Evolutionary conservation across 1,284 basidiomycete genomes (phyloP).

Genomic region (Gymnopus androsaceus): DNA sequence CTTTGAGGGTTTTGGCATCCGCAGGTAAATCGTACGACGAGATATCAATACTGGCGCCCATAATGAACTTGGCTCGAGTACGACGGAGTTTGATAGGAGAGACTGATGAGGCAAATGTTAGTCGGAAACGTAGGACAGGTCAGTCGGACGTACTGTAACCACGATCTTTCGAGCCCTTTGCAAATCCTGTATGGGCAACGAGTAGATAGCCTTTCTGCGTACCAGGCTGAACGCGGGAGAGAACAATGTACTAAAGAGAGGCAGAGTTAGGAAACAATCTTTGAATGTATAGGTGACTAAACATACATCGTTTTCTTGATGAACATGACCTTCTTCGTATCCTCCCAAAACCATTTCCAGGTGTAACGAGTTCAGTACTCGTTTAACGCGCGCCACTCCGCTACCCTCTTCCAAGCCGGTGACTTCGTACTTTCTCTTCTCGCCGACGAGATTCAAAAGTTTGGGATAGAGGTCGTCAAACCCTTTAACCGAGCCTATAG

Average conservation of each 20-base stretch:
- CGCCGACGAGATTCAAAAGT: slow-evolving; percentile 82
- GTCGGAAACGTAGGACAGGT: slow-evolving; percentile 3
- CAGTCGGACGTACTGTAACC: slow-evolving; percentile 59
- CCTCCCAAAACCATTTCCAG: slow-evolving; percentile 85
- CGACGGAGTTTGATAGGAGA: slow-evolving; percentile 81
- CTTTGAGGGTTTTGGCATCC: slow-evolving; percentile 62
- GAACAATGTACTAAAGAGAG: slow-evolving; percentile 76
- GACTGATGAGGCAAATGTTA: slow-evolving; percentile 47
- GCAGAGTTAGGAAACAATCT: slow-evolving; percentile 11
- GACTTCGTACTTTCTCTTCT: slow-evolving; percentile 77
- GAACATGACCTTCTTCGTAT: slow-evolving; percentile 90
- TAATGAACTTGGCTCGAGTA: slow-evolving; percentile 77
- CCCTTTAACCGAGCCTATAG: slow-evolving; percentile 90
- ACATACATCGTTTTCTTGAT: slow-evolving; percentile 90
- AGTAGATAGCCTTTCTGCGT: slow-evolving; percentile 91
- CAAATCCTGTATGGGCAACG: slow-evolving; percentile 88
- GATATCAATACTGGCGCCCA: slow-evolving; percentile 77
- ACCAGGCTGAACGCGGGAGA: slow-evolving; percentile 88
- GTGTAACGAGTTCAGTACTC: slow-evolving; percentile 83
- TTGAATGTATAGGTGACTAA: not conserved
- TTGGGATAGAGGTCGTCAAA: slow-evolving; percentile 97
- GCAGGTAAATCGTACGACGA: slow-evolving; percentile 60
- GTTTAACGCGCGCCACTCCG: slow-evolving; percentile 82
- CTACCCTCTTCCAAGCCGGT: slow-evolving; percentile 53
- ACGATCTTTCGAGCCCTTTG: slow-evolving; percentile 75